phyloP scores from a whole-genome alignment of 139 green algal species.

The Astrephomene gubernaculifera region DNA sequence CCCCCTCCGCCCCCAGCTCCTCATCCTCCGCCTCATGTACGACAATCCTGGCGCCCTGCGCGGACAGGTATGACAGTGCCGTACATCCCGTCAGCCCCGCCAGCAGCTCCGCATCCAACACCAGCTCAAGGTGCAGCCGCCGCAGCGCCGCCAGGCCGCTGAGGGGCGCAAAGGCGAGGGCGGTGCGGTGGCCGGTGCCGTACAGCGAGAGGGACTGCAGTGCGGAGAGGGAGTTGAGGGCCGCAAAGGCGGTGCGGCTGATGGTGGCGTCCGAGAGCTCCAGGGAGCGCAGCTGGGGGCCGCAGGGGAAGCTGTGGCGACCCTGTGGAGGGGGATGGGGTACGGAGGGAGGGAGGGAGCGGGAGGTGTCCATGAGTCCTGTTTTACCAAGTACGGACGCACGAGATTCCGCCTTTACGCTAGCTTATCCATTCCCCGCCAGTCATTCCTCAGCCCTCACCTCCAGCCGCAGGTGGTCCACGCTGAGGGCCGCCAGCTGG shows the following conservation, averaged over 20 bases:
- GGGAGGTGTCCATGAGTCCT: too few species aligned
- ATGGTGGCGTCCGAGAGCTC: constrained; percentile 26
- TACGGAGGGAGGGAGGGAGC: neutral
- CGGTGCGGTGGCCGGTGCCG: constrained; percentile 5
- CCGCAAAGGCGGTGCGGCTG: neutral
- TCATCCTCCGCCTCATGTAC: neutral
- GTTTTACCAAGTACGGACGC: too few species aligned
- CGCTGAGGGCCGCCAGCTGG: constrained; percentile 6
- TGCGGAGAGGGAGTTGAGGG: constrained; percentile 10
- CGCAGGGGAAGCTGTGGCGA: neutral
- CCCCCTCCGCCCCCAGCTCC: neutral
- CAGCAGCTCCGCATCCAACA: neutral
- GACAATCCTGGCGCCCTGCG: neutral
- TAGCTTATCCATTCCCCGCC: too few species aligned
- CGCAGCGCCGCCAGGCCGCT: neutral
- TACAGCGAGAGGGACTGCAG: constrained; percentile 1
- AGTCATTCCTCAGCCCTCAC: too few species aligned
- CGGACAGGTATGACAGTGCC: constrained; percentile 6
- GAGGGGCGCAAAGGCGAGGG: constrained; percentile 26
- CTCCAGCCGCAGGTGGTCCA: constrained; percentile 23
- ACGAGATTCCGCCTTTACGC: too few species aligned
- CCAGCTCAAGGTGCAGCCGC: constrained; percentile 37
- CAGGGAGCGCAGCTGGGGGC: neutral
- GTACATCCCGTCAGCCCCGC: neutral
- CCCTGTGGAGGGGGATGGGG: neutral